Conservation (phyloP, 192 early-diverging fungal genomes). For the Rhizophagus clarus region DNA sequence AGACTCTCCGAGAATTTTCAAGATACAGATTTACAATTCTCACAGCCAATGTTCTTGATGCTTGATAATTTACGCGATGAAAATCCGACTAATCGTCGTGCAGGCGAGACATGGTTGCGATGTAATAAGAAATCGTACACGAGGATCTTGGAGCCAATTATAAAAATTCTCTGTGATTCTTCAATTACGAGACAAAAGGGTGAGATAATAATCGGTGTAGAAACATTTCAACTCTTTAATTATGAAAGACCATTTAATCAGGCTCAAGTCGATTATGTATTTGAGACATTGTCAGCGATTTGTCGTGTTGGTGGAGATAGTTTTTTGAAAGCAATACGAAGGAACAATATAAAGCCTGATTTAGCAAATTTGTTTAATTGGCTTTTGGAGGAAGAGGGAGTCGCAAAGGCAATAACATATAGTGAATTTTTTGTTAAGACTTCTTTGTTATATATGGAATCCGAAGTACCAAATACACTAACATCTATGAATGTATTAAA, state of each 20-base stretch:
- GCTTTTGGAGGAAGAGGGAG: not conserved
- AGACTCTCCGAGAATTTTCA: slow-evolving; percentile 55
- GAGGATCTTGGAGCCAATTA: slow-evolving; percentile 62
- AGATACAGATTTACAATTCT: slow-evolving; percentile 54
- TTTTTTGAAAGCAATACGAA: slow-evolving; percentile 54
- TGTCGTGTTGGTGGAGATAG: slow-evolving; percentile 56
- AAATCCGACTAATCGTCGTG: slow-evolving; percentile 54
- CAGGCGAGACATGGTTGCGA: slow-evolving; percentile 73
- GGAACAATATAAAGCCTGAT: slow-evolving; percentile 25
- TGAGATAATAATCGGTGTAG: slow-evolving; percentile 41
- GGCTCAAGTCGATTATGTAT: slow-evolving; percentile 68
- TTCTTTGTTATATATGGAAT: slow-evolving; percentile 43
- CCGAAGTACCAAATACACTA: slow-evolving; percentile 42
- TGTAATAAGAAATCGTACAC: slow-evolving; percentile 62
- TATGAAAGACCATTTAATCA: slow-evolving; percentile 66
- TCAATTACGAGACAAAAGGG: slow-evolving; percentile 36
- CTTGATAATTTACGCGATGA: slow-evolving; percentile 68
- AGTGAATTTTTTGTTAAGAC: slow-evolving; percentile 8
- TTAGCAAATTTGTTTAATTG: not conserved
- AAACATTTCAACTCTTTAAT: slow-evolving; percentile 46
- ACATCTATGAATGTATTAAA: slow-evolving; percentile 38
- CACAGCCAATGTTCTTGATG: slow-evolving; percentile 76
- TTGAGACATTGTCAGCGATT: slow-evolving; percentile 55
- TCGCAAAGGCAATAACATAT: not conserved
- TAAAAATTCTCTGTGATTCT: slow-evolving; percentile 50